Conservation (phyloP, 225 moss, liverwort and hornwort species). For the Physcomitrellopsis africana region DNA sequence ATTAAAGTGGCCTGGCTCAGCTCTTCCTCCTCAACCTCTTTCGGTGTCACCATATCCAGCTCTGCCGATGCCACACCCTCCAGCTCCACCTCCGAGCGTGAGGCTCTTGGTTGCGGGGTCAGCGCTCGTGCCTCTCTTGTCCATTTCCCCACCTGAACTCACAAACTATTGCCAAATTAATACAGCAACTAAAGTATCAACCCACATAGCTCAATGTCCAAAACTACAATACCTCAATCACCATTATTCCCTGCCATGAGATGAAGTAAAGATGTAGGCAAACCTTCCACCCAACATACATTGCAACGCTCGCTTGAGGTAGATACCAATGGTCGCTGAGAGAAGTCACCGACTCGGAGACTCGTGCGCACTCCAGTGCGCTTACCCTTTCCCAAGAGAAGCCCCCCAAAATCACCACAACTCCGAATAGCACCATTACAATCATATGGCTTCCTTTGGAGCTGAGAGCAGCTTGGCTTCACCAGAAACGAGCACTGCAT, state of each 20-base stretch:
- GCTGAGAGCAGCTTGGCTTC: background rate
- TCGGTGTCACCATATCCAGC: slow-evolving; percentile 37
- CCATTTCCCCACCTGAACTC: slow-evolving; percentile 25
- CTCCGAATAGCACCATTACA: background rate
- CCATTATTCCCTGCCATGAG: background rate
- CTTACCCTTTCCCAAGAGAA: background rate
- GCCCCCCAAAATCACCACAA: background rate
- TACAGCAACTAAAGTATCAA: background rate
- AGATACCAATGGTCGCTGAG: background rate
- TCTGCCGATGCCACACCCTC: slow-evolving; percentile 24
- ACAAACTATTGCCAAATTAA: background rate
- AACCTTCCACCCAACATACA: slow-evolving; percentile 19
- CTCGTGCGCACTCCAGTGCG: background rate
- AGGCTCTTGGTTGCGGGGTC: slow-evolving; percentile 9
- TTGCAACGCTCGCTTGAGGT: slow-evolving; percentile 4
- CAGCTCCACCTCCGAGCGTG: slow-evolving; percentile 38
- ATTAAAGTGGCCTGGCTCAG: slow-evolving; percentile 67
- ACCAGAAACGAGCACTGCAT: slow-evolving; percentile 33
- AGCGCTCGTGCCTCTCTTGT: background rate
- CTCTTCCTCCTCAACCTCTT: slow-evolving; percentile 36
- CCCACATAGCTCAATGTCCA: background rate
- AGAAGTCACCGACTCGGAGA: background rate
- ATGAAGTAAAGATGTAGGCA: too few species aligned
- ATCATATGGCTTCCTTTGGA: background rate
- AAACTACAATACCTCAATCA: background rate